Percentiles rank a stretch among this genome's conserved stretches.
Evolutionary conservation across 2,329 filamentous ascomycete genomes (phyloP).

Genomic region (Rhexocercosporidium sp.): DNA sequence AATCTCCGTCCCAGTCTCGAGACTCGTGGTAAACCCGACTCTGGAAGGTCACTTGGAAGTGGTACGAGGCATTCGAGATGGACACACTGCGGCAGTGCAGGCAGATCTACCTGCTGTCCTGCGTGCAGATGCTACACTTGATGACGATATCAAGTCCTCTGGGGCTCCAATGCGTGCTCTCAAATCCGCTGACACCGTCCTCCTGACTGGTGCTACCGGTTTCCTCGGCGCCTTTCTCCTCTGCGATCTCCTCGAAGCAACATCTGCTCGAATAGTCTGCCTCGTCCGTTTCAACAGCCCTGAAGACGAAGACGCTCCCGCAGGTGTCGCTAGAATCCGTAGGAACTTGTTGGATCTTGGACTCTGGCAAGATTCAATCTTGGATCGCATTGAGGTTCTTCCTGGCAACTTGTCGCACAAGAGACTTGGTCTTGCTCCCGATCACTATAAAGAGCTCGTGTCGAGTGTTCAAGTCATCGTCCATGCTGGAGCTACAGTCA

Average conservation of each 20-base stretch:
- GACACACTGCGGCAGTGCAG: slow-evolving; percentile 75
- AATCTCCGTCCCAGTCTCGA: slow-evolving; percentile 73
- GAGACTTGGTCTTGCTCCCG: slow-evolving; percentile 69
- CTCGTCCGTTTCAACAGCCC: slow-evolving; percentile 79
- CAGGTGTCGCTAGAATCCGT: slow-evolving; percentile 74
- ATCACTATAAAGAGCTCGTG: slow-evolving; percentile 69
- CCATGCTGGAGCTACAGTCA: slow-evolving; percentile 79
- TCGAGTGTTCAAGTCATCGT: slow-evolving; percentile 73
- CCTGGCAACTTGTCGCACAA: slow-evolving; percentile 74
- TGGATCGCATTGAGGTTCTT: slow-evolving; percentile 78
- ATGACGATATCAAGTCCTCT: slow-evolving; percentile 68
- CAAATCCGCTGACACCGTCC: slow-evolving; percentile 58
- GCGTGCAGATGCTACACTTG: slow-evolving; percentile 68
- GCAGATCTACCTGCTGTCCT: slow-evolving; percentile 75
- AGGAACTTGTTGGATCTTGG: slow-evolving; percentile 79
- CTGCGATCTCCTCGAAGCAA: slow-evolving; percentile 70
- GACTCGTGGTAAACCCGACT: slow-evolving; percentile 73
- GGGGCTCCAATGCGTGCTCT: slow-evolving; percentile 47
- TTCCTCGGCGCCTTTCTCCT: slow-evolving; percentile 85
- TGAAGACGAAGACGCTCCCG: slow-evolving; percentile 64
- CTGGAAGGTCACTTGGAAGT: slow-evolving; percentile 75
- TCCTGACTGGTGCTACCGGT: slow-evolving; percentile 87
- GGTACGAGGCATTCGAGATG: slow-evolving; percentile 72
- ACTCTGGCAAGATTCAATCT: slow-evolving; percentile 76
- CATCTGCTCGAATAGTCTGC: slow-evolving; percentile 60